A percentile compares a stretch with the other conserved stretches of the same genome.
These are phyloP conservation scores for Ogataea neopini DNA, from an alignment of 805 yeast species.

Conservation along the genomic window DNA sequence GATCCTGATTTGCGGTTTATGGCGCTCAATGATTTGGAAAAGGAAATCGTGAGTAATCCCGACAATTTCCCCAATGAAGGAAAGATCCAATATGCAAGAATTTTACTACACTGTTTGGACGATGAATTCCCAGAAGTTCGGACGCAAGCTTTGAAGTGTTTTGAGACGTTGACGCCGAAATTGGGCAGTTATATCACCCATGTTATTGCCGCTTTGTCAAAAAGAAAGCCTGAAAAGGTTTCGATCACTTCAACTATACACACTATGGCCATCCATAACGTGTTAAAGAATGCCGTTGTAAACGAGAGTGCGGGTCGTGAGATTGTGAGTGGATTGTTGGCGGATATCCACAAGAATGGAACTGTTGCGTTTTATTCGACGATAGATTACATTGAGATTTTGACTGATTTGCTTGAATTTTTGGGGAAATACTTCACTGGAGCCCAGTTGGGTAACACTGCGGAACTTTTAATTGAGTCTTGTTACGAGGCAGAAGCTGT, in stretches of 20 bases:
- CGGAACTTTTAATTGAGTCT: conserved; percentile 35
- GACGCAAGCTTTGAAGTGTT: conserved; percentile 65
- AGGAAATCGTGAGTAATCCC: conserved; percentile 36
- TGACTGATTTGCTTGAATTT: conserved; percentile 54
- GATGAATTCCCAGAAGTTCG: conserved; percentile 75
- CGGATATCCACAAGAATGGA: conserved; percentile 33
- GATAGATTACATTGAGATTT: conserved; percentile 61
- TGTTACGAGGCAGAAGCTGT: conserved; percentile 44
- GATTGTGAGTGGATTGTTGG: conserved; percentile 41
- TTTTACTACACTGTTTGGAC: conserved; percentile 38
- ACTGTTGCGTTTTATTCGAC: conserved; percentile 24
- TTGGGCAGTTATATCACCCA: conserved; percentile 35
- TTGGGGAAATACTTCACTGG: conserved; percentile 36
- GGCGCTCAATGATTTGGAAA: conserved; percentile 76
- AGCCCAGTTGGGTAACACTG: conserved; percentile 26
- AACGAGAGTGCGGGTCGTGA: conserved; percentile 19
- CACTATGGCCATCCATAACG: conserved; percentile 51
- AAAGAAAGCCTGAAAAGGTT: conserved; percentile 28
- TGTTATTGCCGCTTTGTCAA: conserved; percentile 32
- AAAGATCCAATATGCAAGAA: conserved; percentile 32
- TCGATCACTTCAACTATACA: conserved; percentile 50
- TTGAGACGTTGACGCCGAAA: conserved; percentile 38
- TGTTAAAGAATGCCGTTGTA: conserved; percentile 37
- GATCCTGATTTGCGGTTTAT: conserved; percentile 84
- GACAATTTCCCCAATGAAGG: conserved; percentile 41